Conservation (phyloP, 768 basidiomycete species). For the Russula virescens region DNA sequence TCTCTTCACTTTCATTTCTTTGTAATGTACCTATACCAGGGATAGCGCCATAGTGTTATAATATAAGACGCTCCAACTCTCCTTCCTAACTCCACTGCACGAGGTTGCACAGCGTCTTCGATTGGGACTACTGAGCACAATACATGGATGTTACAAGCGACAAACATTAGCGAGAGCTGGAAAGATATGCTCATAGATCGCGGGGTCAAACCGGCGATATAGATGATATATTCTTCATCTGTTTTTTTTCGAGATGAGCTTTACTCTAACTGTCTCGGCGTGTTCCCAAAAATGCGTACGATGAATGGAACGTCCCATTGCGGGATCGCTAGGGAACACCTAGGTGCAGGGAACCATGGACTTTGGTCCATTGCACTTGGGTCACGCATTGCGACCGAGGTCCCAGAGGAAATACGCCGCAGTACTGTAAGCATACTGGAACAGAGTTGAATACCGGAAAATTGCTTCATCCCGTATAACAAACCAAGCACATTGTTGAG, state of each 20-base stretch:
- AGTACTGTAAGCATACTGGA: too few relatives aligned
- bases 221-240: not conserved
- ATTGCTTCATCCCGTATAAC: not conserved
- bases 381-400: not conserved
- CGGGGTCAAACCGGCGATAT: not conserved
- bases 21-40: not conserved
- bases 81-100: not conserved
- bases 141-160: not conserved
- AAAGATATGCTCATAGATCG: not conserved
- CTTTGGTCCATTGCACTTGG: not conserved
- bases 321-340: not conserved
- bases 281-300: not conserved
- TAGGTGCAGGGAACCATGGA: not conserved
- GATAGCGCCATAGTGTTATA: not conserved
- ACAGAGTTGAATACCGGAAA: not conserved
- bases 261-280: not conserved
- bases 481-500: not conserved
- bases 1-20: constrained; percentile 17
- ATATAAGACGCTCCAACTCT: constrained; percentile 1
- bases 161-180: not conserved
- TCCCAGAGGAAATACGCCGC: not conserved
- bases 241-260: too few relatives aligned
- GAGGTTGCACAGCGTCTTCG: constrained; percentile 13
- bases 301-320: not conserved
- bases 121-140: not conserved